Evolutionary conservation across 2,329 filamentous ascomycete genomes (phyloP).

Genomic region (Verticillium longisporum): DNA sequence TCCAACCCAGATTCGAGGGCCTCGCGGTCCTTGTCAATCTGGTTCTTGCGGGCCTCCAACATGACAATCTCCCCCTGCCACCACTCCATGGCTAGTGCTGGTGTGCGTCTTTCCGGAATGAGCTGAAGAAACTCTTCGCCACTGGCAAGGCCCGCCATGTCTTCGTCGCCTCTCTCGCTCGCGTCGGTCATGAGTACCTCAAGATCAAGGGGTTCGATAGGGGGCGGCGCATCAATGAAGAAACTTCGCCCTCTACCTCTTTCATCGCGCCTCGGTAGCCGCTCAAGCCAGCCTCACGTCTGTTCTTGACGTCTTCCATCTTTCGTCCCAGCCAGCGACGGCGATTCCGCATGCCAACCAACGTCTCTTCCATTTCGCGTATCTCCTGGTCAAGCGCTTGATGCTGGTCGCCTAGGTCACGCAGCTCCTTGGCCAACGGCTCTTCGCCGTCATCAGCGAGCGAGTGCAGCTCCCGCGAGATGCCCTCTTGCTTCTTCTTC

Average conservation of each 20-base stretch:
- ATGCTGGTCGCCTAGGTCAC: slow-evolving; percentile 50
- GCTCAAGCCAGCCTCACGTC: slow-evolving; percentile 63
- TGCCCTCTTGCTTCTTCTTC: slow-evolving; percentile 39
- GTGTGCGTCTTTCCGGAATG: slow-evolving; percentile 57
- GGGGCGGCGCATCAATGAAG: slow-evolving; percentile 52
- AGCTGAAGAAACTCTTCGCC: slow-evolving; percentile 53
- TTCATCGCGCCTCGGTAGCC: slow-evolving; percentile 62
- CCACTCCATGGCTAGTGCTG: slow-evolving; percentile 65
- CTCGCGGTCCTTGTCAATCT: slow-evolving; percentile 53
- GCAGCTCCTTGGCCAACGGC: slow-evolving; percentile 54
- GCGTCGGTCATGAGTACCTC: slow-evolving; percentile 18
- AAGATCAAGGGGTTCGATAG: slow-evolving; percentile 44
- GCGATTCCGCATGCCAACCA: slow-evolving; percentile 53
- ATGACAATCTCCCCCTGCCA: slow-evolving; percentile 58
- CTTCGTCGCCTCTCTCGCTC: slow-evolving; percentile 12
- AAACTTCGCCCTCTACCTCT: slow-evolving; percentile 58
- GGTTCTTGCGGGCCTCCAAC: slow-evolving; percentile 45
- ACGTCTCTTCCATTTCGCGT: slow-evolving; percentile 54
- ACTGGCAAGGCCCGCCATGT: slow-evolving; percentile 21
- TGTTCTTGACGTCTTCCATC: slow-evolving; percentile 57
- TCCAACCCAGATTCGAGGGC: slow-evolving; percentile 62
- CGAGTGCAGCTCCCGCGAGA: slow-evolving; percentile 42
- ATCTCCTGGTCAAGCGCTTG: slow-evolving; percentile 55
- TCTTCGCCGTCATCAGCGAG: slow-evolving; percentile 51
- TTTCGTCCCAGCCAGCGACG: slow-evolving; percentile 52